Conservation (phyloP, 2,329 filamentous ascomycete genomes). For the Chaetoscypha palmicola region DNA sequence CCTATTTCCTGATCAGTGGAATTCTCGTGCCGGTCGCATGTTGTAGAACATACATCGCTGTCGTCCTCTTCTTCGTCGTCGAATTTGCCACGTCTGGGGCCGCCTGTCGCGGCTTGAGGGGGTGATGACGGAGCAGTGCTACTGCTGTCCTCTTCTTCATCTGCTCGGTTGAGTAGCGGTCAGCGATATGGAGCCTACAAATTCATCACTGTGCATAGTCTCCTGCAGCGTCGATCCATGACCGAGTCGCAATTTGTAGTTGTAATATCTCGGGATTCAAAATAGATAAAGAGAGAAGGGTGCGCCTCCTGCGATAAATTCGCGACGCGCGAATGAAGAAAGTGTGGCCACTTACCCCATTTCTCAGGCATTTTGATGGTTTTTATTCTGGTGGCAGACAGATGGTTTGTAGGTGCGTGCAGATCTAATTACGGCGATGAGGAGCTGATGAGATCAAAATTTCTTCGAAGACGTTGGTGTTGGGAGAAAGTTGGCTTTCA, state of each 20-base stretch:
- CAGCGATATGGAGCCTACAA: conserved; percentile 21
- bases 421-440: background rate
- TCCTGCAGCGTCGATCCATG: conserved; percentile 23
- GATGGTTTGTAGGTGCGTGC: background rate
- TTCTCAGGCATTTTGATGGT: conserved; percentile 9
- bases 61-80: conserved; percentile 86
- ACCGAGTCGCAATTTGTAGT: conserved; percentile 10
- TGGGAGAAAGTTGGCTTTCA: background rate
- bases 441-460: too few relatives aligned
- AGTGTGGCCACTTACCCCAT: conserved; percentile 8
- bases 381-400: background rate
- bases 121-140: conserved; percentile 36
- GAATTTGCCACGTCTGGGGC: conserved; percentile 54
- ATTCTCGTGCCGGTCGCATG: background rate
- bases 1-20: conserved; percentile 7
- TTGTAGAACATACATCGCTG: conserved; percentile 55
- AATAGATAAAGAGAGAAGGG: conserved; percentile 1
- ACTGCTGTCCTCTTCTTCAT: conserved; percentile 43
- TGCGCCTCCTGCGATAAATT: conserved; percentile 1
- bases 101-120: conserved; percentile 16
- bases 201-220: conserved; percentile 18
- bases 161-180: conserved; percentile 28
- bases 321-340: conserved; percentile 1
- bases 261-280: conserved; percentile 4
- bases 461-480: background rate